Base-by-base conservation (phyloP, 352 stramenopile genomes). In the Pythium sukuiense region DNA sequence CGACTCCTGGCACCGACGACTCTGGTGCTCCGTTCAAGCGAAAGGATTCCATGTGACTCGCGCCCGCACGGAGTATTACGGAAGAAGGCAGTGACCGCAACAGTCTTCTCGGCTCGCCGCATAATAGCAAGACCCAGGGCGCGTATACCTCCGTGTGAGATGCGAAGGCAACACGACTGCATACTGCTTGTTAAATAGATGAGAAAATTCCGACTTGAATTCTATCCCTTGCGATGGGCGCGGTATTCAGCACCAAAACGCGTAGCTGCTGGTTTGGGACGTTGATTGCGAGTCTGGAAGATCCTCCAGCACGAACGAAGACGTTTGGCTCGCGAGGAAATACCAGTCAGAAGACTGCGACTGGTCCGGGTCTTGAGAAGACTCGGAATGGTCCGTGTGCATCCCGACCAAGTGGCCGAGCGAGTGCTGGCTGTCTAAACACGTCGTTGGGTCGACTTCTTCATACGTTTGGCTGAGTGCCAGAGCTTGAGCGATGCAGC, bases 221-320 rank as follows among this genome's bases (percentile, higher is more conserved):
- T 20, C 39, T 16, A 43, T 12, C 35, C 35, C 8, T 14, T 41
- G 11, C 11, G 9, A 4, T 20, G 8, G 9, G 3, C 30, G 11
- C 43, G 6, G 8, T 1, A 5, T 11, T 65, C 30, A 69, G 41
- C 62, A 66, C 52, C 62, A 78, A 7, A 52, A 55, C 16, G 73
- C 76, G 53, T 74, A 77, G n/a, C 60, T 58, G 32, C 67, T 83
- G 49, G 81, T 72, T 46, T 88, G 79, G 30, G 79, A 89, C 20
- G 85, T 67, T 0, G 68, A 53, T 26, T 85, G 78, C 35, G 83
- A 77, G 53, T 87, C 79, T 3, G 79, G 79, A 13, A 87, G 60
- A 35, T 89, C 81, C n/a, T 88, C 81, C 4, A 81, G 52, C 27
- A 30, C 39, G 46, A 70, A 45, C 18, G 58, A 57, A 29, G 64